A percentile compares a stretch with the other conserved stretches of the same genome.
These are phyloP conservation scores for Coemansia sp. DNA, from an alignment of 192 early-diverging fungal species.

Conservation along the genomic window DNA sequence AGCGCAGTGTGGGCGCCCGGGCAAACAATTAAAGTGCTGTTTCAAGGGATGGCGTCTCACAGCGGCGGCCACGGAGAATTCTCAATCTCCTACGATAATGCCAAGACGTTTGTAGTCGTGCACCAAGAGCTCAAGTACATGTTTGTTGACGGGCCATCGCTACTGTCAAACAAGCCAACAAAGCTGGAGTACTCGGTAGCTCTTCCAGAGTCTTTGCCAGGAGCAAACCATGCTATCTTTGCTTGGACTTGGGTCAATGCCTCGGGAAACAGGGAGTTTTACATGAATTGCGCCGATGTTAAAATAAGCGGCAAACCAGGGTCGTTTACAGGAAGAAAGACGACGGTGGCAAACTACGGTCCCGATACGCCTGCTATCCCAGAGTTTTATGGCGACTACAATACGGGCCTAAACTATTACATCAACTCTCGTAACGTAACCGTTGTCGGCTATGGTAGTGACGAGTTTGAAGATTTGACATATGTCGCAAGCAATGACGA, in stretches of 20 bases:
- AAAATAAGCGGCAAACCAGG: constrained; percentile 43
- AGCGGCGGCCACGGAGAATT: constrained; percentile 56
- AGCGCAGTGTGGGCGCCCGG: constrained; percentile 45
- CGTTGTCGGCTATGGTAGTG: constrained; percentile 13
- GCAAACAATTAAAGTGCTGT: constrained; percentile 31
- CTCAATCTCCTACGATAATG: constrained; percentile 51
- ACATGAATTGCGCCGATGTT: constrained; percentile 66
- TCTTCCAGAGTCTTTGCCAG: constrained; percentile 31
- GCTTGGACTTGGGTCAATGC: constrained; percentile 70
- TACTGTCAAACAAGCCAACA: constrained; percentile 10
- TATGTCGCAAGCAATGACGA: neutral
- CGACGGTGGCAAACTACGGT: constrained; percentile 54
- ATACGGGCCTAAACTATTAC: constrained; percentile 12
- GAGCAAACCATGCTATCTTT: constrained; percentile 33
- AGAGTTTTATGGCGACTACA: constrained; percentile 26
- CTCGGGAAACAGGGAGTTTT: constrained; percentile 61
- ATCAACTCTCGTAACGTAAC: constrained; percentile 13
- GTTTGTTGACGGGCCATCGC: constrained; percentile 14
- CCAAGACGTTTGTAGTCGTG: constrained; percentile 54
- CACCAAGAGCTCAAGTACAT: constrained; percentile 41
- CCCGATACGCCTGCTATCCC: constrained; percentile 13
- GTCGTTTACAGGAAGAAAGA: constrained; percentile 20
- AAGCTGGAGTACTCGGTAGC: constrained; percentile 17
- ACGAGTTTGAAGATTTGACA: neutral
- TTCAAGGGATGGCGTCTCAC: constrained; percentile 32